These are phyloP conservation scores for Scytalidium lignicola DNA, from an alignment of 2,329 filamentous ascomycete species.

Conservation along the genomic window DNA sequence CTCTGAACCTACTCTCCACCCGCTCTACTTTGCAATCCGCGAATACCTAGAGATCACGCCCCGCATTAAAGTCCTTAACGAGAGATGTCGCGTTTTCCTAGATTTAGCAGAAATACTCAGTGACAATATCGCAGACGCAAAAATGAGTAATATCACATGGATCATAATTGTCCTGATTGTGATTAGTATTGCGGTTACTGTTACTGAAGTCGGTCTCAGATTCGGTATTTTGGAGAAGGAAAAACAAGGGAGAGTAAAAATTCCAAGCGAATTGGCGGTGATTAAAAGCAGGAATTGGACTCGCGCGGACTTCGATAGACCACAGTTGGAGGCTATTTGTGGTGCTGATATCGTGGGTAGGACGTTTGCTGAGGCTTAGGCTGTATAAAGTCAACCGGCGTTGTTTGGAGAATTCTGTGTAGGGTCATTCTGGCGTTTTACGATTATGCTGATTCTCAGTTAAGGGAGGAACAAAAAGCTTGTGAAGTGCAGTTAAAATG, in stretches of 20 bases:
- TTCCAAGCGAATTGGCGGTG: not conserved
- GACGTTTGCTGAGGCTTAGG: conserved; percentile 14
- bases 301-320: conserved; percentile 19
- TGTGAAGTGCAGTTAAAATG: no score
- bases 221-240: conserved; percentile 64
- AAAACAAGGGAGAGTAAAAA: conserved; percentile 9
- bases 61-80: conserved; percentile 93
- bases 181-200: conserved; percentile 85
- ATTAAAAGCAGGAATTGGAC: conserved; percentile 19
- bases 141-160: conserved; percentile 96
- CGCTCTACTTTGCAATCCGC: conserved; percentile 87
- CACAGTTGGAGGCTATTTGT: conserved; percentile 26
- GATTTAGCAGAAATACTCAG: conserved; percentile 93
- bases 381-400: not conserved
- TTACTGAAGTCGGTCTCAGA: conserved; percentile 79
- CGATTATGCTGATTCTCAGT: no score
- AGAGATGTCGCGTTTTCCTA: conserved; percentile 92
- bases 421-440: no score
- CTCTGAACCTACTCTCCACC: conserved; percentile 88
- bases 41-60: conserved; percentile 98
- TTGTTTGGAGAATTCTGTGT: no score
- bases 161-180: conserved; percentile 95
- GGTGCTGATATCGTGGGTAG: conserved; percentile 19
- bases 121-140: conserved; percentile 86
- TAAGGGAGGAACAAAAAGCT: no score